Percentiles rank a stretch among this genome's conserved stretches.
Evolutionary conservation across 352 stramenopile species (phyloP).

Genomic region (Pythium apleroticum): DNA sequence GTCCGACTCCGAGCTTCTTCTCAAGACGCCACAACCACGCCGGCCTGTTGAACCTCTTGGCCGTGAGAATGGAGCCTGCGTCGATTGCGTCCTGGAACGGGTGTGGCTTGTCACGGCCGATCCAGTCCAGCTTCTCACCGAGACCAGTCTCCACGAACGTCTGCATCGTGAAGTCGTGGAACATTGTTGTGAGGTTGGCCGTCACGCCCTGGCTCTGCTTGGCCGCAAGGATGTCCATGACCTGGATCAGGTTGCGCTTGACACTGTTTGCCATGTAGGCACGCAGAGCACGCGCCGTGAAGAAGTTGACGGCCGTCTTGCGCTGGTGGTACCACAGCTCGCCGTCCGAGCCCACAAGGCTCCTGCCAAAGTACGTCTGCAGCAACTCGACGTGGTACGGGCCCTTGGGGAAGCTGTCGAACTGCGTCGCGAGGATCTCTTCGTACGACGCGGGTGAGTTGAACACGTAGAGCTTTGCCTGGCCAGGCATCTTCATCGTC

Average conservation of each 20-base stretch:
- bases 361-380: conserved; percentile 17
- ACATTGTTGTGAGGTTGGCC: conserved; percentile 29
- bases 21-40: conserved; percentile 53
- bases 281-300: conserved; percentile 29
- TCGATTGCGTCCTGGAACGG: conserved; percentile 51
- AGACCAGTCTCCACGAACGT: conserved; percentile 53
- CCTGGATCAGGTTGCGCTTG: conserved; percentile 3
- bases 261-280: conserved; percentile 19
- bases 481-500: conserved; percentile 21
- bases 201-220: not conserved
- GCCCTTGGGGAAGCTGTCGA: conserved; percentile 34
- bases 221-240: conserved; percentile 12
- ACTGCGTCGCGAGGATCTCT: conserved; percentile 31
- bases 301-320: conserved; percentile 30
- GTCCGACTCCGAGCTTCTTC: conserved; percentile 36
- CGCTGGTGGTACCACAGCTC: conserved; percentile 33
- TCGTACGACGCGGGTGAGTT: conserved; percentile 25
- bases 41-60: conserved; percentile 43
- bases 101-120: conserved; percentile 33
- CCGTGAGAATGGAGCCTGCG: conserved; percentile 27
- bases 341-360: conserved; percentile 27
- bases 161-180: conserved; percentile 50
- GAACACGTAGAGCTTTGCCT: conserved; percentile 21
- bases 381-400: conserved; percentile 19
- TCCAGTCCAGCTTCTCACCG: conserved; percentile 40